These are phyloP conservation scores for Saccharomycopsis fibuligera DNA, from an alignment of 805 yeast species.

Conservation along the genomic window DNA sequence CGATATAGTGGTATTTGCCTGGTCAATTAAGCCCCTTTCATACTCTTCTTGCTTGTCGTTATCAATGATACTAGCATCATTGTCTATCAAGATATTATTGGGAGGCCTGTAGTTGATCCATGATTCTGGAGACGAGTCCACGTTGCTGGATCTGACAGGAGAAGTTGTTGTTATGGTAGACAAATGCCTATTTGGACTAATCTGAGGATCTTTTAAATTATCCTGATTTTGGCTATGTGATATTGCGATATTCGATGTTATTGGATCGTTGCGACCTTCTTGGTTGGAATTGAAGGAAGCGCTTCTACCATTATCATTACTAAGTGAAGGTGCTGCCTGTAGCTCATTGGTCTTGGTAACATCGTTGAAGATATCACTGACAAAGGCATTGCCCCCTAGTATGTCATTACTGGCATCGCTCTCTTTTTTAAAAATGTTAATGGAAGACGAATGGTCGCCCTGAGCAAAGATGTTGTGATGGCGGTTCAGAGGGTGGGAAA, in stretches of 20 bases:
- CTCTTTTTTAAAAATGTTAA: not conserved
- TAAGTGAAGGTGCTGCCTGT: not conserved
- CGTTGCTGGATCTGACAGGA: not conserved
- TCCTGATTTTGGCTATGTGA: not conserved
- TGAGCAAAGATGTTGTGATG: not conserved
- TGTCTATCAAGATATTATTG: not conserved
- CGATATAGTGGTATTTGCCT: constrained; percentile 12
- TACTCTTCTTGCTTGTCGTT: constrained; percentile 15
- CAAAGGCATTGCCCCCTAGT: too few species aligned
- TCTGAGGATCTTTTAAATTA: not conserved
- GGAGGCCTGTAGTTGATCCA: constrained; percentile 10
- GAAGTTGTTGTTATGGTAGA: not conserved
- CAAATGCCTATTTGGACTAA: not conserved
- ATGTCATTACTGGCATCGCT: not conserved
- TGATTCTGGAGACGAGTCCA: constrained; percentile 6
- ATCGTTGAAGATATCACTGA: too few species aligned
- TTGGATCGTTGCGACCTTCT: too few species aligned
- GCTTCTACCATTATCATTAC: not conserved
- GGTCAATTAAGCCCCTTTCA: constrained; percentile 16
- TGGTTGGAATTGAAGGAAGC: too few species aligned
- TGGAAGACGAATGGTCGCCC: not conserved
- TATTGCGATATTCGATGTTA: too few species aligned
- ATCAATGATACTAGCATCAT: constrained; percentile 10
- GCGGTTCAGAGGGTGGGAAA: not conserved
- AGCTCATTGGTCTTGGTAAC: too few species aligned